A percentile compares a stretch with the other conserved stretches of the same genome.
Evolutionary conservation across 129 eudicot genomes (phyloP).

Genomic region (Lactuca saligna): DNA sequence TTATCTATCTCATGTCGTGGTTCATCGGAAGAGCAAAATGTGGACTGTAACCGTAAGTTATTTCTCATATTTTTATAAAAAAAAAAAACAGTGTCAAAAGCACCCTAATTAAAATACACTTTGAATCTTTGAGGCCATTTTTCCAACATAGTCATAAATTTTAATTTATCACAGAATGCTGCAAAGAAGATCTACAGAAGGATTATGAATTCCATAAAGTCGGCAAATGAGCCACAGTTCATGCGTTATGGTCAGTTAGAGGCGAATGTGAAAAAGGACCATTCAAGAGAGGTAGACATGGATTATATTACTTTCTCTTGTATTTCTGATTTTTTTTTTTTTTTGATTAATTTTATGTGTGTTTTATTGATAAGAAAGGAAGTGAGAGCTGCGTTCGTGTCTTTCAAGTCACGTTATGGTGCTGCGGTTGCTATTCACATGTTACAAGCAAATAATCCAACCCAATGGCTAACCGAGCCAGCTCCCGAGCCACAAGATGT

Average conservation of each 20-base stretch:
- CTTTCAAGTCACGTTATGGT: slow-evolving; percentile 58
- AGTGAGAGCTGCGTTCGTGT: slow-evolving; percentile 79
- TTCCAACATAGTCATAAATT: not conserved
- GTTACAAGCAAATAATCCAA: slow-evolving; percentile 68
- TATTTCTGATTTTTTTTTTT: not conserved
- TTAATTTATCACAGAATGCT: slow-evolving; percentile 29
- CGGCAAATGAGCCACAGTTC: slow-evolving; percentile 25
- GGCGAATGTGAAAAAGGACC: slow-evolving; percentile 37
- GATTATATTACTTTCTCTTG: not conserved
- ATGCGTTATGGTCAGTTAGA: slow-evolving; percentile 28
- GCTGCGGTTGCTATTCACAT: slow-evolving; percentile 54
- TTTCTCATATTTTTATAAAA: not conserved
- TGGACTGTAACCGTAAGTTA: slow-evolving; percentile 47
- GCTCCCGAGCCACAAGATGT: slow-evolving; percentile 88
- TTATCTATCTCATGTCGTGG: slow-evolving; percentile 60
- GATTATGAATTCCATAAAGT: slow-evolving; percentile 26
- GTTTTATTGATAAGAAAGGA: slow-evolving; percentile 47
- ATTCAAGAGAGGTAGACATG: slow-evolving; percentile 46
- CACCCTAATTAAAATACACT: no score
- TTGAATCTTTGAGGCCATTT: not conserved
- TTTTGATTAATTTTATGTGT: not conserved
- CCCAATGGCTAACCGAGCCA: slow-evolving; percentile 61
- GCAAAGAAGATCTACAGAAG: slow-evolving; percentile 33
- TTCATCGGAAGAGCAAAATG: slow-evolving; percentile 47
- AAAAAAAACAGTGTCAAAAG: no score